Percentiles rank a stretch among this genome's conserved stretches.
Conservation (phyloP, 192 early-diverging fungal species). For the Paraglomus brasilianum region DNA sequence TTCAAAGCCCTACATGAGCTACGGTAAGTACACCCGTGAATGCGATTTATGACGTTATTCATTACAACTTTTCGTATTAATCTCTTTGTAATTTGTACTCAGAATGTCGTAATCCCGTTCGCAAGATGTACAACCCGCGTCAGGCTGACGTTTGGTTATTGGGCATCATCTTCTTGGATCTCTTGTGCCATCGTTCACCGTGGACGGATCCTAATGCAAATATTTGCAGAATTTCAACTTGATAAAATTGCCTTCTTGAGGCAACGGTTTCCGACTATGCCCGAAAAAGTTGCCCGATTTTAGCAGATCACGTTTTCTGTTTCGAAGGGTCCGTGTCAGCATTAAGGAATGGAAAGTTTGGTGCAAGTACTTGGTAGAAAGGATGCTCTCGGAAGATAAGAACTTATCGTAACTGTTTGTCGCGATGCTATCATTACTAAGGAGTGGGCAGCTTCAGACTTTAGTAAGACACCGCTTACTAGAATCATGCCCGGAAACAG, state of each 20-base stretch:
- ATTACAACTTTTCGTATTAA: not conserved
- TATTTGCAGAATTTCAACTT: conserved; percentile 61
- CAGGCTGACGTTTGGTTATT: conserved; percentile 72
- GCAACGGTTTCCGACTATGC: conserved; percentile 55
- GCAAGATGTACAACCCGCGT: conserved; percentile 52
- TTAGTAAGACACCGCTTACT: not conserved
- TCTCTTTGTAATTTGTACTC: not conserved
- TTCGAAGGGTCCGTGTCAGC: conserved; percentile 31
- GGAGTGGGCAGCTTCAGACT: not conserved
- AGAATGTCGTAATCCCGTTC: conserved; percentile 49
- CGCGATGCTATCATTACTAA: not conserved
- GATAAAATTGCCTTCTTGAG: conserved; percentile 62
- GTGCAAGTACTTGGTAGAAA: conserved; percentile 33
- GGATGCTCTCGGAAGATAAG: conserved; percentile 11
- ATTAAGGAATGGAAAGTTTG: conserved; percentile 35
- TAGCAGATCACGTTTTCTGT: conserved; percentile 62
- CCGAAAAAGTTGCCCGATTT: conserved; percentile 57
- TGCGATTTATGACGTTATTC: not conserved
- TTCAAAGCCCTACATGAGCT: conserved; percentile 59
- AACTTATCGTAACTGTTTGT: not conserved
- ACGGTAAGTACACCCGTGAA: conserved; percentile 29
- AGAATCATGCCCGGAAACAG: conserved; percentile 31
- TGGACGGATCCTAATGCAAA: conserved; percentile 67
- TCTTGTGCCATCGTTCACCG: conserved; percentile 69
- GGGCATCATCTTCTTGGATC: conserved; percentile 70